Base-by-base conservation (phyloP, 1,284 basidiomycete species). In the Agroathelia rolfsii region DNA sequence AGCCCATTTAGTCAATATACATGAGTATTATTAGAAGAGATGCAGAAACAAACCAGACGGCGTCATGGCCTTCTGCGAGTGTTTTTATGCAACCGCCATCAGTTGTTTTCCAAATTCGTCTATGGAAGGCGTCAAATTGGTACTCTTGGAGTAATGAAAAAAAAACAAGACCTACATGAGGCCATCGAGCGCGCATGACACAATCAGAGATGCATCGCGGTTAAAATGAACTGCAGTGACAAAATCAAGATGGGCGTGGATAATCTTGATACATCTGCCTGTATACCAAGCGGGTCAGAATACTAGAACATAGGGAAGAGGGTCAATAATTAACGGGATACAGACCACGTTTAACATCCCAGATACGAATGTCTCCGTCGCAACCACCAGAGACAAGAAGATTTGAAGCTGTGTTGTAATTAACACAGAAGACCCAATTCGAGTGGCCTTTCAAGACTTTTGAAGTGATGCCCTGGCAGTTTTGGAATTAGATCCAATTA, bases 41-140 rank as follows among this genome's bases (percentile, higher is more conserved):
- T 3, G 19, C 14, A 3, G n/a, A 19, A 5, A 59, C 68, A 25
- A 52, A 89, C 78, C 93, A 85, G 19, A 94, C 77, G 1, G 86
- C 80, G 41, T 92, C 78, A 37, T 87, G 80, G 11, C 83, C 85
- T 56, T 96, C 92, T 6, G 90, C 86, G 7, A 98, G 68, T 0
- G 95, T 98, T 57, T 96, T 96, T 10, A 98, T 69, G 56, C 95
- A 98, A 50, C 95, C 89, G 0, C 92, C 94, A 5, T 85, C 83
- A 14, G 75, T 72, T 0, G 85, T 83, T 48, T 94, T 89, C 95
- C 95, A 98, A 51, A 95, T 82, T 15, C 92, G 90, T 48, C 92
- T 95, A 46, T 28, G 26, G 17, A 14, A 8, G 24, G 10, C 10
- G 32, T 27, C 18, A 22, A 30, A 29, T 16, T 26, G 32, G 23